Base-by-base conservation (phyloP, 1,284 basidiomycete genomes). In the Cronartium ribicola region DNA sequence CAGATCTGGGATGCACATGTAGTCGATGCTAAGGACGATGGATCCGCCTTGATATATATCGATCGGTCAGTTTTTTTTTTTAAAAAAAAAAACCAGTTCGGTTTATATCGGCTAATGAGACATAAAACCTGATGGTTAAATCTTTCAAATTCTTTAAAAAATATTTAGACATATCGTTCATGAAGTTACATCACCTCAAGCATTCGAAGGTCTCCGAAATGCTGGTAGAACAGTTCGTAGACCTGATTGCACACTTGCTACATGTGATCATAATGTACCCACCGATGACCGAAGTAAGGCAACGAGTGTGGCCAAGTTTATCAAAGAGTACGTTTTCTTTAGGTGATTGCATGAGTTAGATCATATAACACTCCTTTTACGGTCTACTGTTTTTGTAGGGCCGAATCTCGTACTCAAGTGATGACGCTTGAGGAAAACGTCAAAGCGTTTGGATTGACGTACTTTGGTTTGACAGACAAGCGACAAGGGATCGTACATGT, bases 131-230 rank as follows among this genome's bases (percentile, higher is more conserved):
- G 29, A 29, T 29, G 29, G 2, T 29, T 29, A 29, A 29, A 29
- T 29, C 39, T 57, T 14, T 43, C 62, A 5, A 29, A 2, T 60
- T 39, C 29, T 11, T 37, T 29, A 48, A 41, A 62, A 20, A 74
- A 36, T 46, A 71, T 62, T 20, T 77, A 93, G 93, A 71, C 94
- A 97, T 82, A 87, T 97, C 70, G 90, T 94, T 17, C 94, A 96
- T 79, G 94, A 96, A 85, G 94, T 97, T 67, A 96, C 94, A 20
- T 94, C 90, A 76, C 94, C 94, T 44, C 94, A 97, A 82, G 94
- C 94, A 0, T 97, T 97, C 79, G 94, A 96, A 82, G 94, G 94
- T 80, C 84, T 97, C 87, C 89, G 78, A 77, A 89, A 86, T 78
- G 91, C 94, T 67, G 87, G 86, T 51, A 87, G 94, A 75, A 85